Percentiles rank a stretch among this genome's conserved stretches.
These are phyloP conservation scores for Rhynchosporium graminicola DNA, from an alignment of 2,329 filamentous ascomycete species.

Conservation along the genomic window DNA sequence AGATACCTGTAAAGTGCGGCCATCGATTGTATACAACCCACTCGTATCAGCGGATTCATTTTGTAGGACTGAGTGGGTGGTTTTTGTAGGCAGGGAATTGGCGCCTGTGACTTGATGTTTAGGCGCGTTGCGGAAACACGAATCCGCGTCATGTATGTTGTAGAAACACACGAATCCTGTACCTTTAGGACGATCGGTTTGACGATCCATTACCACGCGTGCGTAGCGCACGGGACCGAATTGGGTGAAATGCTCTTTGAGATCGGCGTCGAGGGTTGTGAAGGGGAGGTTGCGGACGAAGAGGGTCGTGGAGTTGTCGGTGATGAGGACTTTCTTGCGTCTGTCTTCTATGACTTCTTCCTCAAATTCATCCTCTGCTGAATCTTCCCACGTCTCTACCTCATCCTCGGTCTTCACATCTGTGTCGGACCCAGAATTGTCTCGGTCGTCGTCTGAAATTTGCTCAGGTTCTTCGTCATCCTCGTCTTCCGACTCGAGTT, in stretches of 20 bases:
- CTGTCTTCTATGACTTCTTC: constrained; percentile 43
- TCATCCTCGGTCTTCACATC: constrained; percentile 47
- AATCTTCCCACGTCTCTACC: constrained; percentile 48
- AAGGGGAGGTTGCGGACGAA: constrained; percentile 96
- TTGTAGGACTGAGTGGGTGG: constrained; percentile 82
- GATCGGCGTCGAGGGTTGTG: constrained; percentile 75
- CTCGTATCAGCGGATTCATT: constrained; percentile 79
- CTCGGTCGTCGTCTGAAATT: constrained; percentile 36
- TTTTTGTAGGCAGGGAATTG: constrained; percentile 42
- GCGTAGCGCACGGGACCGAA: constrained; percentile 92
- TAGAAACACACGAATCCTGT: constrained; percentile 96
- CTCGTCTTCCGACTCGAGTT: constrained; percentile 43
- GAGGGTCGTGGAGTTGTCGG: constrained; percentile 73
- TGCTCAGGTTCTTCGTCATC: constrained; percentile 42
- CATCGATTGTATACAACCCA: constrained; percentile 87
- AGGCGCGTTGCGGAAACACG: constrained; percentile 76
- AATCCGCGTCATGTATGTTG: constrained; percentile 70
- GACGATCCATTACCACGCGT: constrained; percentile 82
- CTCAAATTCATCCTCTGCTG: constrained; percentile 48
- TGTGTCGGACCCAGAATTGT: constrained; percentile 10
- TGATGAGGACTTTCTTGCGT: constrained; percentile 44
- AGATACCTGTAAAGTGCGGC: constrained; percentile 80
- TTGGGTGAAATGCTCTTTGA: constrained; percentile 82
- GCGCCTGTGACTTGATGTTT: constrained; percentile 49
- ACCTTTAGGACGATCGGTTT: constrained; percentile 83